These are phyloP conservation scores for Lasiodiplodia gonubiensis DNA, from an alignment of 2,329 filamentous ascomycete genomes.

Conservation along the genomic window DNA sequence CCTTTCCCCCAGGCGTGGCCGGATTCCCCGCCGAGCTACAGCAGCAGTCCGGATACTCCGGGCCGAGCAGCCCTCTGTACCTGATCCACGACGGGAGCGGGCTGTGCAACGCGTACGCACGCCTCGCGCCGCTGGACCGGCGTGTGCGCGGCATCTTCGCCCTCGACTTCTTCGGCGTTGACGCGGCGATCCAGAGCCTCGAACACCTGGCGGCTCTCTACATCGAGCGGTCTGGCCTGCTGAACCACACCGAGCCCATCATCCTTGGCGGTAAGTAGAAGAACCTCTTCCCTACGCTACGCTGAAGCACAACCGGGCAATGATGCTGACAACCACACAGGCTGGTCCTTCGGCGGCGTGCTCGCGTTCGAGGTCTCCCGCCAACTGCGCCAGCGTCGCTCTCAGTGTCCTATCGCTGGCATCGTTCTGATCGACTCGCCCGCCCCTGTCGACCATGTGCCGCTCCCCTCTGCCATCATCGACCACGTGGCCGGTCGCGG, in stretches of 20 bases:
- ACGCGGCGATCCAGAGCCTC: background rate
- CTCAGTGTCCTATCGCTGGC: background rate
- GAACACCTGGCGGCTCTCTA: background rate
- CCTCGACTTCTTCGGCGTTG: constrained; percentile 32
- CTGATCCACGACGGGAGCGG: constrained; percentile 61
- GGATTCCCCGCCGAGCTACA: background rate
- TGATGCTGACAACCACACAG: background rate
- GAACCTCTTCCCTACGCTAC: too few species aligned
- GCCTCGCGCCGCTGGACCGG: constrained; percentile 31
- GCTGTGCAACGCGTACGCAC: constrained; percentile 35
- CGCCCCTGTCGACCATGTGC: constrained; percentile 22
- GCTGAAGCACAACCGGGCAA: background rate
- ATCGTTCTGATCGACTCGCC: constrained; percentile 30
- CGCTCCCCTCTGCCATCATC: constrained; percentile 26
- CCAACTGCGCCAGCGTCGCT: background rate
- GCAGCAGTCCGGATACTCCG: background rate
- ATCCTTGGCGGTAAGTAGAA: background rate
- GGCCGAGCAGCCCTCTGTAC: constrained; percentile 40
- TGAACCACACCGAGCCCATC: background rate
- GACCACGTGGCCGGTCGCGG: background rate
- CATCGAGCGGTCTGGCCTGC: background rate
- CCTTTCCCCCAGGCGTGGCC: background rate
- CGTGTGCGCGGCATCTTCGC: constrained; percentile 34
- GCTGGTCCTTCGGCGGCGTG: constrained; percentile 31
- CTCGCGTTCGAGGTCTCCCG: constrained; percentile 29